Evolutionary conservation across 73 alveolate genomes (phyloP).

Genomic region (Chromera velia): DNA sequence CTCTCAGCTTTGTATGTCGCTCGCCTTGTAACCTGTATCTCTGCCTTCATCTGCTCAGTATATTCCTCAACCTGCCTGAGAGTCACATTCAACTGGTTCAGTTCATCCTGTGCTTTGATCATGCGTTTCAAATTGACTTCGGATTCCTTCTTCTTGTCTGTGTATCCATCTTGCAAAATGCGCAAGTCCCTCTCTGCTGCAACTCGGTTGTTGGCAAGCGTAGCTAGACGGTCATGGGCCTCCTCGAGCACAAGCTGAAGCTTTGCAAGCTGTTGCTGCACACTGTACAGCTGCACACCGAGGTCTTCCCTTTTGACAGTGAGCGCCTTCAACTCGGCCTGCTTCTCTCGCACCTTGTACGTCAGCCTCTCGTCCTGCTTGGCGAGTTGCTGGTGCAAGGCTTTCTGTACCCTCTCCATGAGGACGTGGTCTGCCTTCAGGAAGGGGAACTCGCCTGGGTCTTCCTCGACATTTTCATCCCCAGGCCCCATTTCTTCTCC

Average conservation of each 20-base stretch:
- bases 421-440: neutral
- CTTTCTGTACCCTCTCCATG: neutral
- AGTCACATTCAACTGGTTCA: conserved; percentile 66
- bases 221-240: conserved; percentile 44
- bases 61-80: conserved; percentile 71
- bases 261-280: conserved; percentile 69
- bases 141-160: conserved; percentile 50
- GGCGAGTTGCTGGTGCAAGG: neutral
- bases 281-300: conserved; percentile 65
- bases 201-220: conserved; percentile 34
- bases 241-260: conserved; percentile 57
- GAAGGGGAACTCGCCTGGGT: neutral
- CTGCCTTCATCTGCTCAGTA: conserved; percentile 83
- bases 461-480: neutral
- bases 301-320: conserved; percentile 27
- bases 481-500: neutral
- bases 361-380: neutral
- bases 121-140: conserved; percentile 49
- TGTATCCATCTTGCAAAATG: conserved; percentile 43
- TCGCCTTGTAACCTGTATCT: conserved; percentile 72
- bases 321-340: neutral
- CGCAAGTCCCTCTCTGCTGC: conserved; percentile 52
- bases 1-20: conserved; percentile 81
- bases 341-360: neutral
- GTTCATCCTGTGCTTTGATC: conserved; percentile 61